Evolutionary conservation across 2,329 filamentous ascomycete genomes (phyloP).

Genomic region (Leptographium wingfieldii): DNA sequence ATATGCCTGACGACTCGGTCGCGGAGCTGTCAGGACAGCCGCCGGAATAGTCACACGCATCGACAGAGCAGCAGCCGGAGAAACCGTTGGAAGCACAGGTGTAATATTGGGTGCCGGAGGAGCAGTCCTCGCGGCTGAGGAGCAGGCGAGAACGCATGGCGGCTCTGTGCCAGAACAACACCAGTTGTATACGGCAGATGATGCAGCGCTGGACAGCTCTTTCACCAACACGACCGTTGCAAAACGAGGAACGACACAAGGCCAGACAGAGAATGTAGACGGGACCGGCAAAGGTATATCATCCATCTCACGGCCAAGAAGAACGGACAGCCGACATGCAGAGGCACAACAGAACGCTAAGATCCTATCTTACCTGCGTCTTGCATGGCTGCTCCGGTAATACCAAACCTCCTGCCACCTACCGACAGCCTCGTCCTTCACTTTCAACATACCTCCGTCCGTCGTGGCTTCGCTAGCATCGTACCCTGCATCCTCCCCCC

Average conservation of each 20-base stretch:
- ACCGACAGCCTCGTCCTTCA: neutral
- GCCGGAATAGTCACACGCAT: slow-evolving; percentile 25
- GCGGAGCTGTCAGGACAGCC: slow-evolving; percentile 14
- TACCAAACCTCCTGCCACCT: neutral
- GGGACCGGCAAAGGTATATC: no score
- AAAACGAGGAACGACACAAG: no score
- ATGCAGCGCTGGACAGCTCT: neutral
- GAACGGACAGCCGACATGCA: no score
- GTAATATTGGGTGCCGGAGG: slow-evolving; percentile 22
- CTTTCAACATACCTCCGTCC: neutral
- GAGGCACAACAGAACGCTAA: no score
- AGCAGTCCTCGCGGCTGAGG: slow-evolving; percentile 15
- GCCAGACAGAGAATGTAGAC: no score
- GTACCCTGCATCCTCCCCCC: neutral
- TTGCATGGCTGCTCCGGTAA: neutral
- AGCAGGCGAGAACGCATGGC: slow-evolving; percentile 5
- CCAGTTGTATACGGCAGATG: neutral
- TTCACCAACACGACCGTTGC: no score
- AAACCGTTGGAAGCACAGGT: slow-evolving; percentile 24
- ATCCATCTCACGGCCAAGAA: no score
- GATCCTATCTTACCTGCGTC: neutral
- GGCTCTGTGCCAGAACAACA: neutral
- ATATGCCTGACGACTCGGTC: neutral
- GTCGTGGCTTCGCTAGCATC: neutral
- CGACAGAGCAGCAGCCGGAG: slow-evolving; percentile 30